Conservation (phyloP, 306 rosid genomes). For the Cucumis cinereus region DNA sequence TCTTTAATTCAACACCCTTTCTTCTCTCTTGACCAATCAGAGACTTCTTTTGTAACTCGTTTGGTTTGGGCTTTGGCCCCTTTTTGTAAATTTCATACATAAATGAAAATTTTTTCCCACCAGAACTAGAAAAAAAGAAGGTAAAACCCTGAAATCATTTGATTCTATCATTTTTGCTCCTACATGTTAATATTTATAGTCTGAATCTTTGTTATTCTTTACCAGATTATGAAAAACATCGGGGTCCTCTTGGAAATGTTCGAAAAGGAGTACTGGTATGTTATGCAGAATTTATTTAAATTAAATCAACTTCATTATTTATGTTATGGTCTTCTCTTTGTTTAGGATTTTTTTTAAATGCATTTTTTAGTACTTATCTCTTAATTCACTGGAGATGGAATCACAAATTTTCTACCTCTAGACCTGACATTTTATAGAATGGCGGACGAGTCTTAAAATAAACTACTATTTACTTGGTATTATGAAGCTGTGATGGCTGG, state of each 20-base stretch:
- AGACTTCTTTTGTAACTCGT: too few species aligned
- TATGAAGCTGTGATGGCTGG: background rate
- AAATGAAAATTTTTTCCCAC: too few species aligned
- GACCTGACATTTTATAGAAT: background rate
- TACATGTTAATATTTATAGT: background rate
- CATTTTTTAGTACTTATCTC: background rate
- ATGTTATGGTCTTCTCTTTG: background rate
- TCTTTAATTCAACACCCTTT: too few species aligned
- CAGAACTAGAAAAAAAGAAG: too few species aligned
- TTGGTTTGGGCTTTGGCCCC: too few species aligned
- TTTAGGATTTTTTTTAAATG: background rate
- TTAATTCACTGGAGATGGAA: background rate
- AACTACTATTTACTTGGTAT: background rate
- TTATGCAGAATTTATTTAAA: background rate
- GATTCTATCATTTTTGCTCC: slow-evolving; percentile 6
- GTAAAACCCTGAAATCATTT: background rate
- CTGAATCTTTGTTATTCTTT: background rate
- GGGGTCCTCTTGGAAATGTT: slow-evolving; percentile 93
- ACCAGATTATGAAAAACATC: slow-evolving; percentile 67
- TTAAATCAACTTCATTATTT: background rate
- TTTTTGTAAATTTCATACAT: too few species aligned
- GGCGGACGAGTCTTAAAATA: background rate
- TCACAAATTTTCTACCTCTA: background rate
- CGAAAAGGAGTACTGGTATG: slow-evolving; percentile 97
- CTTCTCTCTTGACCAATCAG: too few species aligned